A percentile compares a stretch with the other conserved stretches of the same genome.
phyloP scores from a whole-genome alignment of 202 grass and related monocot species.

The Elaeis oleifera region DNA sequence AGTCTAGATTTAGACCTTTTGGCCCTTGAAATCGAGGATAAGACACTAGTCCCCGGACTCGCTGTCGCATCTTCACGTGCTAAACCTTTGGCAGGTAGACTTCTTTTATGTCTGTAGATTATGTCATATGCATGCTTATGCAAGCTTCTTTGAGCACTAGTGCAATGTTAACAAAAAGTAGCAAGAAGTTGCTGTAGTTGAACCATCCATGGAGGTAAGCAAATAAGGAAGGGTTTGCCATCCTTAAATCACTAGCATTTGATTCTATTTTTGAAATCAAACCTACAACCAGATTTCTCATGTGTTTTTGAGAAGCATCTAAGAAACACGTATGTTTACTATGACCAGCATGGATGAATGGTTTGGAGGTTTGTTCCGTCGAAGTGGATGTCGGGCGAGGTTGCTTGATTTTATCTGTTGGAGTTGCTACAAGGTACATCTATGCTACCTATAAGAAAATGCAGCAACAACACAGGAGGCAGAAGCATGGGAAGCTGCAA shows the following conservation, averaged over 20 bases:
- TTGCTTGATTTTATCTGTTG: constrained; percentile 62
- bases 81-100: constrained; percentile 83
- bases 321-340: background rate
- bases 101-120: background rate
- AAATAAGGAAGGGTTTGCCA: no score
- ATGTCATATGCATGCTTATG: no score
- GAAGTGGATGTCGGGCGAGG: constrained; percentile 53
- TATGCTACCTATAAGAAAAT: constrained; percentile 90
- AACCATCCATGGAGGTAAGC: no score
- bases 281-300: no score
- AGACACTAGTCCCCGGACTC: constrained; percentile 64
- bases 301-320: no score
- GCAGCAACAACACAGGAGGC: constrained; percentile 73
- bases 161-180: no score
- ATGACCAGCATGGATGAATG: constrained; percentile 88
- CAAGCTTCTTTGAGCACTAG: no score
- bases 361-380: constrained; percentile 60
- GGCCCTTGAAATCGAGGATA: constrained; percentile 76
- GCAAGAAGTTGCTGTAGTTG: no score
- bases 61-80: constrained; percentile 87
- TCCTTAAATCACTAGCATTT: no score
- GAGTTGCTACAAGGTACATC: constrained; percentile 70
- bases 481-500: constrained; percentile 90
- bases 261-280: no score
- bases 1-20: constrained; percentile 82